Conservation (phyloP, 2,329 filamentous ascomycete genomes). For the Metarhizium humberi region DNA sequence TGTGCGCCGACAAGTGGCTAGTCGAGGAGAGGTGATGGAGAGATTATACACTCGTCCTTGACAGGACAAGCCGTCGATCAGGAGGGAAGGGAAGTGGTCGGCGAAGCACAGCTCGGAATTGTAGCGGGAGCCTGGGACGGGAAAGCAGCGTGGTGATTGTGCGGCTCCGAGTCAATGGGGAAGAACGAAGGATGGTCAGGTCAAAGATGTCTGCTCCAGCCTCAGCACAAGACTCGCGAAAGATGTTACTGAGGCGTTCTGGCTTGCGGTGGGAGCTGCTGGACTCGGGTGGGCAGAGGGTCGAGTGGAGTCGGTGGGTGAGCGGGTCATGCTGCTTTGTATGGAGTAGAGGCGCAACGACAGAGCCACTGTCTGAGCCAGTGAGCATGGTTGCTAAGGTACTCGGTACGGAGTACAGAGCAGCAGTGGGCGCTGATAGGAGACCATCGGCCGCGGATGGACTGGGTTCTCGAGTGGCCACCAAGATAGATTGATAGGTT, state of each 20-base stretch:
- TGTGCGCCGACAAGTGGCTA: not conserved
- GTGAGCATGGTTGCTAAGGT: not conserved
- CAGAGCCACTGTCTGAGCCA: not conserved
- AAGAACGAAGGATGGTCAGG: conserved; percentile 2
- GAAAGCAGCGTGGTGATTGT: conserved; percentile 1
- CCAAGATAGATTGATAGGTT: not conserved
- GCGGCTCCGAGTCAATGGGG: conserved; percentile 5
- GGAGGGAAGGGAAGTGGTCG: not conserved
- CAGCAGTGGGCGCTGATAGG: not conserved
- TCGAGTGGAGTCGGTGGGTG: conserved; percentile 5
- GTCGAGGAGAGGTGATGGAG: not conserved
- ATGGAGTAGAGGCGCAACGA: not conserved
- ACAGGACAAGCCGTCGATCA: not conserved
- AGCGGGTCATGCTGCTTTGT: not conserved
- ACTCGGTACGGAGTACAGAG: too few species aligned
- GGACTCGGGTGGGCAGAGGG: conserved; percentile 1
- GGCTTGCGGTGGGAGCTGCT: conserved; percentile 1
- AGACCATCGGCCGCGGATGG: not conserved
- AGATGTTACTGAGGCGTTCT: conserved; percentile 4
- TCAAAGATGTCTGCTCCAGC: conserved; percentile 8
- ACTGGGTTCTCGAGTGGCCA: not conserved
- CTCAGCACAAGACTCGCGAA: conserved; percentile 3
- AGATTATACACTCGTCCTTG: not conserved
- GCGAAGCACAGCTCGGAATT: not conserved
- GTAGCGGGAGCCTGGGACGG: not conserved